Evolutionary conservation across 805 yeast species (phyloP), one percentile per base, ranked within the genome.

Genomic region (Blastobotrys americana): DNA sequence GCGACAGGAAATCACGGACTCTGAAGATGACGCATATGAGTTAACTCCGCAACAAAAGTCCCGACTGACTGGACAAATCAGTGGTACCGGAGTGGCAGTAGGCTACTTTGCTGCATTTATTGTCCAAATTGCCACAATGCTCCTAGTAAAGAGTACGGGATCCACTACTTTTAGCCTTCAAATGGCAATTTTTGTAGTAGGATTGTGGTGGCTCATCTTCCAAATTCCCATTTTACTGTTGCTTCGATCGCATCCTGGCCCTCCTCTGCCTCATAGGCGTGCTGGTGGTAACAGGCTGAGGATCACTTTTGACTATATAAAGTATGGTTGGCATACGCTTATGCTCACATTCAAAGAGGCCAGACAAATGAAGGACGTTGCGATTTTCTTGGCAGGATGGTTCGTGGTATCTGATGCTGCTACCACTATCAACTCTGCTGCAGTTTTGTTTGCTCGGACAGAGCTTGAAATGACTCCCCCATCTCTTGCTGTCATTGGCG

Each of bases 361-460:
- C 1, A 68, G 76, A 1, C 63, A 74, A 41, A 63, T 84, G 54
- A 71, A 69, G 50, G 90, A 84, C 53, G 84, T 84, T 16, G 67
- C 76, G n/a, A 71, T 76, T 9, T 84, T 80, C 52, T 63, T 84
- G 6, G 39, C 76, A 0, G 88, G 85, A 1, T 84, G 94, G 94
- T 84, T 84, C 53, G 71, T 84, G 37, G 68, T 84, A 2, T 77
- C 85, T 17, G 94, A 84, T 56, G 79, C 87, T 0, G 65, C 82
- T 8, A 82, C 89, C 1, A 84, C 93, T 0, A 83, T 84, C 45
- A 84, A 83, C 58, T 79, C 88, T 0, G 80, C 93, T 0, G 90
- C 93, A 0, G 77, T 84, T 23, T 58, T 84, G 33, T 84, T 84
- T 64, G 85, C 93, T 2, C 78, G 79, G 42, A 75, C 84, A 0